A percentile compares a stretch with the other conserved stretches of the same genome.
Conservation (phyloP, 2,329 filamentous ascomycete species). For the Tympanopsis confertula region DNA sequence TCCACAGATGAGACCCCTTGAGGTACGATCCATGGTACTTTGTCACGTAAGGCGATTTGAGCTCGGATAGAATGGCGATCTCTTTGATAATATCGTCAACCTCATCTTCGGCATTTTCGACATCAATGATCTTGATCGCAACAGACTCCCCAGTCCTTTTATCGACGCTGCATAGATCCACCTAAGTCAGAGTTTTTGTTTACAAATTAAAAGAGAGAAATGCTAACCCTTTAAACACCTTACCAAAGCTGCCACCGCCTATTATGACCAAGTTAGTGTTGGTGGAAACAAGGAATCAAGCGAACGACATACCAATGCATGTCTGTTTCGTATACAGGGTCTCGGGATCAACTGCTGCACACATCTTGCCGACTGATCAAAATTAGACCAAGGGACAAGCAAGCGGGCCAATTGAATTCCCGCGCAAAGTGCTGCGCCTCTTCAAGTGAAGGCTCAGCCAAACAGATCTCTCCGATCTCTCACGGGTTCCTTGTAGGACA, state of each 20-base stretch:
- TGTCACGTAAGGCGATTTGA: slow-evolving; percentile 91
- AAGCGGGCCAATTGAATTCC: no score
- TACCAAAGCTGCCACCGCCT: slow-evolving; percentile 96
- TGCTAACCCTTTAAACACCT: slow-evolving; percentile 91
- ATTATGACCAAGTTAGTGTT: not conserved
- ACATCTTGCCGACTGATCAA: slow-evolving; percentile 30
- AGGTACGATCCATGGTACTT: slow-evolving; percentile 96
- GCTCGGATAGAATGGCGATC: slow-evolving; percentile 90
- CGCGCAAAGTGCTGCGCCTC: no score
- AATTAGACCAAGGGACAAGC: no score
- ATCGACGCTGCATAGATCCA: slow-evolving; percentile 55
- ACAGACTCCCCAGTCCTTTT: slow-evolving; percentile 86
- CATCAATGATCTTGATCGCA: slow-evolving; percentile 96
- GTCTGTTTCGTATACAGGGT: slow-evolving; percentile 86
- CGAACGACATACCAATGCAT: slow-evolving; percentile 42
- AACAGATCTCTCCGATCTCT: no score
- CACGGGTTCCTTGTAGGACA: no score
- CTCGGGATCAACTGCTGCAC: slow-evolving; percentile 68
- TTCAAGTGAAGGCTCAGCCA: no score
- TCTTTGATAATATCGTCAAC: slow-evolving; percentile 99
- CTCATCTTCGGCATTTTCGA: slow-evolving; percentile 97
- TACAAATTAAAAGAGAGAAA: not conserved
- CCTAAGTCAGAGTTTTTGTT: not conserved
- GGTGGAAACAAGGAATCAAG: no score
- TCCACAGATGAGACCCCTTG: slow-evolving; percentile 94